These are phyloP conservation scores for Orychophragmus violaceus DNA, from an alignment of 345 rosid species.

Conservation along the genomic window DNA sequence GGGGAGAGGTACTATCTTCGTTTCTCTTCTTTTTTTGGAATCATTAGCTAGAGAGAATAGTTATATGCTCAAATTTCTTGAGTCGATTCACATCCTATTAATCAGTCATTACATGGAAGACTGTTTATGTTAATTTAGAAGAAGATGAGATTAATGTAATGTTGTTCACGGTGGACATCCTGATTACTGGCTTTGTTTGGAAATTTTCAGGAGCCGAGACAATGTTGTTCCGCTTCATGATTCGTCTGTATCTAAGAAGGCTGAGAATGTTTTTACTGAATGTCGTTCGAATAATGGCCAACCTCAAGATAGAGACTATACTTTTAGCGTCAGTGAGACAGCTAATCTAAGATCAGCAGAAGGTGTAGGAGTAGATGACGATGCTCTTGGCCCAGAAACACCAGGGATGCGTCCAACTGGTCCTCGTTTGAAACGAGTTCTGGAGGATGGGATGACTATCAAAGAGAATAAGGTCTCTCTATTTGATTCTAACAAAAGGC, in stretches of 20 bases:
- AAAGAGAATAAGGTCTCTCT: constrained; percentile 29
- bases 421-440: constrained; percentile 64
- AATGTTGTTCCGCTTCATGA: constrained; percentile 11
- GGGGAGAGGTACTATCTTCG: constrained; percentile 37
- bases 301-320: constrained; percentile 26
- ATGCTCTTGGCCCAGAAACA: constrained; percentile 64
- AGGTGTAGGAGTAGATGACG: constrained; percentile 27
- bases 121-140: neutral
- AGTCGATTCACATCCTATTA: too few species aligned
- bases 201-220: constrained; percentile 37
- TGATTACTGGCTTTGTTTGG: neutral
- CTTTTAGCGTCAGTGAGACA: constrained; percentile 16
- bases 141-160: neutral
- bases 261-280: constrained; percentile 11
- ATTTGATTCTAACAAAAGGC: constrained; percentile 48
- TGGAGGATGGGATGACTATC: constrained; percentile 37
- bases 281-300: constrained; percentile 18
- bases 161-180: neutral
- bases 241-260: constrained; percentile 25
- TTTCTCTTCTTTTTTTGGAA: neutral
- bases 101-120: neutral
- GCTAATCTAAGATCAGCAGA: constrained; percentile 17
- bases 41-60: neutral
- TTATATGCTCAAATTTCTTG: neutral
- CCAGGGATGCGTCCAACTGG: constrained; percentile 53